Evolutionary conservation across 345 rosid genomes (phyloP), one percentile per base, ranked within the genome.

Genomic region (Trapa bicornis): DNA sequence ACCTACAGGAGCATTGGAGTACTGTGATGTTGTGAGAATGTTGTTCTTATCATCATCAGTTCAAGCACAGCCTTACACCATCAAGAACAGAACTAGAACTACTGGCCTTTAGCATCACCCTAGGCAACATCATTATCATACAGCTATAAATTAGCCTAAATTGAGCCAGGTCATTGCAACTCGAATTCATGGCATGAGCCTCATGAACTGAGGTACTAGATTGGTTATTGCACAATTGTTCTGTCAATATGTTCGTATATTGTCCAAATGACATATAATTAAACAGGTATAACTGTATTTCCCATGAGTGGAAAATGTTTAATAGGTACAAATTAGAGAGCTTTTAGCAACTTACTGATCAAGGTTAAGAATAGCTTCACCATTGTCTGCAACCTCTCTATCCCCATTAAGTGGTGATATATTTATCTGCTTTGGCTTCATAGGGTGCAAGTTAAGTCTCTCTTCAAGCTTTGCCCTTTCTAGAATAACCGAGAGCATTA

Each of bases 401-500:
- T 53, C 68, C 12, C 29, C 33, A 32, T 45, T 37, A 50, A 22
- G 17, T 32, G 74, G 65, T n/a, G 74, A 67, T 6, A 76, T 61
- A 0, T 72, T 62, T 5, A 16, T 8, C 67, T 6, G 66, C 14
- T 36, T 68, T 64, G 70, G 65, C 73, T 68, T 65, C 68, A 67
- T 5, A 15, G 68, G 70, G 43, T 54, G 17, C 45, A 71, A 53
- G 61, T 33, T 17, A 64, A 61, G 63, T 66, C 63, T 32, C 68
- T 61, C 66, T 32, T 60, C 62, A 11, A 37, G 12, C n/a, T 52
- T 62, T 16, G 67, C 66, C 54, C 62, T 65, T 36, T 72, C 78
- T 65, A 70, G 69, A 54, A 84, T 56, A 17, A 76, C 66, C 80
- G 71, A 85, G 56, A 85, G 74, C 72, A 92, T 61, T 69, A 92